Conservation (phyloP, 2,329 filamentous ascomycete genomes). For the Xylariales sp. region DNA sequence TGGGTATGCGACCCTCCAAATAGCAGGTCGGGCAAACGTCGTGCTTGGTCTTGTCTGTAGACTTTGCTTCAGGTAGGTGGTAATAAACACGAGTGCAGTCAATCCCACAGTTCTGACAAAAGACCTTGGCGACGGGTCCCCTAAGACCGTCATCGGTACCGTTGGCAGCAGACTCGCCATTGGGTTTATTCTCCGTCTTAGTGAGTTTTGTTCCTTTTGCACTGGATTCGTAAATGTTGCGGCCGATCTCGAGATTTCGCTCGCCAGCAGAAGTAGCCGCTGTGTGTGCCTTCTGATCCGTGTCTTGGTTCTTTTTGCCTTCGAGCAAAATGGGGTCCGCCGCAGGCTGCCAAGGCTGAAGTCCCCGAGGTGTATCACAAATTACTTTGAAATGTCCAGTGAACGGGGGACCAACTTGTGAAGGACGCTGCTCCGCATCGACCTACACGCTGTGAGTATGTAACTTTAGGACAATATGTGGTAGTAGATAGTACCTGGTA, state of each 20-base stretch:
- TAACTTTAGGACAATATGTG: background rate
- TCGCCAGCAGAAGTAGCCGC: slow-evolving; percentile 78
- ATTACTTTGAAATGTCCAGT: slow-evolving; percentile 97
- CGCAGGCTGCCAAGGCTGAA: slow-evolving; percentile 94
- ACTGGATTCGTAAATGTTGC: slow-evolving; percentile 94
- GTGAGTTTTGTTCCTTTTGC: slow-evolving; percentile 80
- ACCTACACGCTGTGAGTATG: slow-evolving; percentile 69
- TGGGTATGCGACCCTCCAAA: slow-evolving; percentile 83
- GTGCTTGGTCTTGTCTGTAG: slow-evolving; percentile 74
- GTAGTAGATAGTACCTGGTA: slow-evolving; percentile 78
- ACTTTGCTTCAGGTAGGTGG: slow-evolving; percentile 68
- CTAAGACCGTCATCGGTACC: slow-evolving; percentile 75
- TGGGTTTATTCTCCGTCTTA: slow-evolving; percentile 76
- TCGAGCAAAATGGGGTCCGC: slow-evolving; percentile 76
- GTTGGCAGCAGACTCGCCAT: slow-evolving; percentile 79
- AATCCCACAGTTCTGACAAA: slow-evolving; percentile 91
- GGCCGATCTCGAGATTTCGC: slow-evolving; percentile 89
- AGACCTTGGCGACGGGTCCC: slow-evolving; percentile 73
- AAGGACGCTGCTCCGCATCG: slow-evolving; percentile 93
- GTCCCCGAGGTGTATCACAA: slow-evolving; percentile 91
- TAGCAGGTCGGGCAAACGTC: slow-evolving; percentile 94
- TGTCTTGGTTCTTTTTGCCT: slow-evolving; percentile 71
- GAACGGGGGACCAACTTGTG: slow-evolving; percentile 94
- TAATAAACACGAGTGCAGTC: slow-evolving; percentile 80
- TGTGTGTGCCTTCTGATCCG: slow-evolving; percentile 78